A percentile compares a stretch with the other conserved stretches of the same genome.
phyloP scores from a whole-genome alignment of 2,329 filamentous ascomycete species.

The Meredithiella fracta region DNA sequence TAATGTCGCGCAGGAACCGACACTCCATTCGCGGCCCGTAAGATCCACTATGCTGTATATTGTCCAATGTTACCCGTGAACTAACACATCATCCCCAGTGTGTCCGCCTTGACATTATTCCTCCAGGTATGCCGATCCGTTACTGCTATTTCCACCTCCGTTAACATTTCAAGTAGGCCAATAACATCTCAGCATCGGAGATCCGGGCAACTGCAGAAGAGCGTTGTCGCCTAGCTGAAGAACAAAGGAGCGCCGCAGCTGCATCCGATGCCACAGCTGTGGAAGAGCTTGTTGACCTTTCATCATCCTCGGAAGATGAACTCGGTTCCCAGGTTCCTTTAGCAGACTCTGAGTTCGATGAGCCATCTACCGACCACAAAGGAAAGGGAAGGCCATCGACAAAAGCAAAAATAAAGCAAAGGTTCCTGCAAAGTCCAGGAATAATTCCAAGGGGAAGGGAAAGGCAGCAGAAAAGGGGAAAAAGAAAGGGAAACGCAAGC shows the following conservation, averaged over 20 bases:
- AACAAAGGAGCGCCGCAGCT: constrained; percentile 9
- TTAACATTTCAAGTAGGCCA: constrained; percentile 30
- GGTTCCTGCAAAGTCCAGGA: background rate
- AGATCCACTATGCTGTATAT: constrained; percentile 25
- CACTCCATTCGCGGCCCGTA: constrained; percentile 11
- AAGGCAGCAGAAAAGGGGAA: too few relatives aligned
- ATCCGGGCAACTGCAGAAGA: constrained; percentile 35
- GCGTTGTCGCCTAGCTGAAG: constrained; percentile 25
- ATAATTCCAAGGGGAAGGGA: background rate
- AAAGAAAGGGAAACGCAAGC: constrained; percentile 3
- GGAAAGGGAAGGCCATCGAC: background rate
- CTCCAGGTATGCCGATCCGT: constrained; percentile 26
- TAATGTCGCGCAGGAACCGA: background rate
- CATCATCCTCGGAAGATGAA: background rate
- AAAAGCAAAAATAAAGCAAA: background rate
- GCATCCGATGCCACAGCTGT: background rate
- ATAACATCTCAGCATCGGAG: constrained; percentile 51
- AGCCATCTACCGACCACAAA: background rate
- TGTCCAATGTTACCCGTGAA: constrained; percentile 31
- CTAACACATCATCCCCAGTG: constrained; percentile 19
- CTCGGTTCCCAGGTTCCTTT: background rate
- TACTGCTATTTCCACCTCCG: background rate
- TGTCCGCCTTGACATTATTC: constrained; percentile 38
- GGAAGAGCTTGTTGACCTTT: background rate
- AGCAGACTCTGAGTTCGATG: background rate